Evolutionary conservation across 1,284 basidiomycete species (phyloP).

Genomic region (Ceratobasidium sp.): DNA sequence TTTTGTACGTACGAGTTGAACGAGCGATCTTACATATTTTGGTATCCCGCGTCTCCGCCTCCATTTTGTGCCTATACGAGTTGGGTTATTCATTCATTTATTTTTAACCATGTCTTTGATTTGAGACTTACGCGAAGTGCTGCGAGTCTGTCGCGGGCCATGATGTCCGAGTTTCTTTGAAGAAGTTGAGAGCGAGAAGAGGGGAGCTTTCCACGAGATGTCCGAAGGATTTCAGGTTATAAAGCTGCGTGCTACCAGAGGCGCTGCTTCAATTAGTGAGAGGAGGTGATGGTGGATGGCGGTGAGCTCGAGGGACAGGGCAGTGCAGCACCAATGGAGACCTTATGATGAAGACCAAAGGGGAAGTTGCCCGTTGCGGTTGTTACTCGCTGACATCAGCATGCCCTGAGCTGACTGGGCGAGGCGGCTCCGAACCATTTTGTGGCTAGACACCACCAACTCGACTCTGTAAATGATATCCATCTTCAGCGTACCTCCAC

Average conservation of each 20-base stretch:
- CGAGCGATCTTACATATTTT: constrained; percentile 65
- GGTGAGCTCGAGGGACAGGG: constrained; percentile 18
- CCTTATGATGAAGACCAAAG: neutral
- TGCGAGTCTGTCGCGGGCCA: constrained; percentile 87
- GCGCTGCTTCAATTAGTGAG: constrained; percentile 31
- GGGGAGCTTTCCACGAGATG: neutral
- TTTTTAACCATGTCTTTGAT: neutral
- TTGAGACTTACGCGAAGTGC: constrained; percentile 76
- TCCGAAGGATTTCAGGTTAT: constrained; percentile 17
- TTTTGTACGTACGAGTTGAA: constrained; percentile 15
- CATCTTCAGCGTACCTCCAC: neutral
- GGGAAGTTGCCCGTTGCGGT: constrained; percentile 20
- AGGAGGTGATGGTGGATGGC: constrained; percentile 2
- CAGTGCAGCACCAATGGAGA: neutral
- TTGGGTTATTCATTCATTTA: constrained; percentile 7
- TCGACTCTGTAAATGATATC: neutral
- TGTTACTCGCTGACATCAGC: constrained; percentile 28
- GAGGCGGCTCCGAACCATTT: neutral
- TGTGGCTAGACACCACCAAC: neutral
- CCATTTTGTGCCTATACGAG: constrained; percentile 75
- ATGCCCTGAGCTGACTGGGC: neutral
- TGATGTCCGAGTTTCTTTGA: constrained; percentile 56
- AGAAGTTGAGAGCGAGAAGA: neutral
- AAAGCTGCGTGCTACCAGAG: constrained; percentile 45
- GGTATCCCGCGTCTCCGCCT: constrained; percentile 63